Percentiles rank a stretch among this genome's conserved stretches.
Evolutionary conservation across 225 moss, liverwort and hornwort genomes (phyloP).

Genomic region (Pseudoscleropodium purum): DNA sequence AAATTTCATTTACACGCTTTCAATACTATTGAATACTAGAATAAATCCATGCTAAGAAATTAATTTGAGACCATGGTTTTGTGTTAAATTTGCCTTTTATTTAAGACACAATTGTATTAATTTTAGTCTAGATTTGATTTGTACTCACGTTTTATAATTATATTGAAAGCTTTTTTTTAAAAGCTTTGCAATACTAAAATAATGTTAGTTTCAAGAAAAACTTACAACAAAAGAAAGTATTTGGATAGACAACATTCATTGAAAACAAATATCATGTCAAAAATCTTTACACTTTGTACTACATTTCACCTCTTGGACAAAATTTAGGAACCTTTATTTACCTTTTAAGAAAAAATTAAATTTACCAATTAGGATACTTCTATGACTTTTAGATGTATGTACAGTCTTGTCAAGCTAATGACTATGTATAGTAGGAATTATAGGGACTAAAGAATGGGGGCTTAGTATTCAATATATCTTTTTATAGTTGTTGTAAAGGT

Average conservation of each 20-base stretch:
- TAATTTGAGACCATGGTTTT: accelerated
- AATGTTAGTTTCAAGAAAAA: neutral
- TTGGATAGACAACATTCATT: neutral
- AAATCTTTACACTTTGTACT: neutral
- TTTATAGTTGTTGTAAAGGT: neutral
- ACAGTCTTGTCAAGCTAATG: neutral
- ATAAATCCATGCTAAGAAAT: accelerated
- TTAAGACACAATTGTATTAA: accelerated
- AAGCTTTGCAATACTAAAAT: too few relatives aligned
- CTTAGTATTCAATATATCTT: neutral
- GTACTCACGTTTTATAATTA: too few relatives aligned
- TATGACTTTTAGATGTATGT: neutral
- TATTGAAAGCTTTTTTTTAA: accelerated
- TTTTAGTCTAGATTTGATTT: neutral
- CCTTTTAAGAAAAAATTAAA: neutral
- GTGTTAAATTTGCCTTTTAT: too few relatives aligned
- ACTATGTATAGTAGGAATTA: too few relatives aligned
- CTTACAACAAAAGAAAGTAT: accelerated
- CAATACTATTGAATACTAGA: accelerated
- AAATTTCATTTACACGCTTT: neutral
- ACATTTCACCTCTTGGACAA: too few relatives aligned
- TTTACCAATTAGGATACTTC: accelerated
- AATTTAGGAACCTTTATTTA: neutral
- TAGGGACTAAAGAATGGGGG: neutral
- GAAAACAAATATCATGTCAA: neutral